A percentile compares a stretch with the other conserved stretches of the same genome.
These are phyloP conservation scores for Xylariaceae sp. DNA, from an alignment of 2,329 filamentous ascomycete genomes.

Conservation along the genomic window DNA sequence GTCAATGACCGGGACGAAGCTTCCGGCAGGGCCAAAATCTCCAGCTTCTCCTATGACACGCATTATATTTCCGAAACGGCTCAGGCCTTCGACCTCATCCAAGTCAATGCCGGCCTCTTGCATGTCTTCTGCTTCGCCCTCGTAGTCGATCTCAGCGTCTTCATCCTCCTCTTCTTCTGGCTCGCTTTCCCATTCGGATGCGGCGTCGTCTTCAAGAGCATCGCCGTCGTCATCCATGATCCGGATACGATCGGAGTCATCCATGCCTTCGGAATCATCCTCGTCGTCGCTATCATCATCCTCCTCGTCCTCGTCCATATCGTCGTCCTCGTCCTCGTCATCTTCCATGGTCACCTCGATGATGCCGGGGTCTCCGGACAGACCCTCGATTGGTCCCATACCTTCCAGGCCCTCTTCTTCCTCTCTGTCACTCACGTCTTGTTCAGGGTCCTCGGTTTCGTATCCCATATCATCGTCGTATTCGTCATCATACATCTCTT, in stretches of 20 bases:
- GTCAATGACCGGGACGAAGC: slow-evolving; percentile 28
- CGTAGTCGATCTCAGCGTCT: slow-evolving; percentile 47
- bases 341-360: slow-evolving; percentile 77
- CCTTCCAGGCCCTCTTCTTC: slow-evolving; percentile 70
- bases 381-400: slow-evolving; percentile 79
- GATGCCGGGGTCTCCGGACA: slow-evolving; percentile 56
- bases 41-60: slow-evolving; percentile 49
- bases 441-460: slow-evolving; percentile 68
- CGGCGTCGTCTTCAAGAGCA: slow-evolving; percentile 53
- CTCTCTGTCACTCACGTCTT: slow-evolving; percentile 85
- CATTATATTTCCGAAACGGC: slow-evolving; percentile 47
- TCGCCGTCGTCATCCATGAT: slow-evolving; percentile 61
- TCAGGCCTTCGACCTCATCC: slow-evolving; percentile 35
- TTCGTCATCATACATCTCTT: slow-evolving; percentile 90
- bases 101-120: slow-evolving; percentile 48
- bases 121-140: slow-evolving; percentile 49
- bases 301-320: slow-evolving; percentile 57
- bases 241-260: slow-evolving; percentile 49
- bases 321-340: slow-evolving; percentile 56
- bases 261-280: slow-evolving; percentile 54
- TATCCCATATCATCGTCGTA: slow-evolving; percentile 94
- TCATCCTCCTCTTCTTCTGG: slow-evolving; percentile 55
- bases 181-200: slow-evolving; percentile 57
- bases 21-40: slow-evolving; percentile 41
- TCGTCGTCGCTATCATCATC: slow-evolving; percentile 57